A percentile compares a stretch with the other conserved stretches of the same genome.
Evolutionary conservation across 2,329 filamentous ascomycete genomes (phyloP).

Genomic region (Fusarium verrucosum): DNA sequence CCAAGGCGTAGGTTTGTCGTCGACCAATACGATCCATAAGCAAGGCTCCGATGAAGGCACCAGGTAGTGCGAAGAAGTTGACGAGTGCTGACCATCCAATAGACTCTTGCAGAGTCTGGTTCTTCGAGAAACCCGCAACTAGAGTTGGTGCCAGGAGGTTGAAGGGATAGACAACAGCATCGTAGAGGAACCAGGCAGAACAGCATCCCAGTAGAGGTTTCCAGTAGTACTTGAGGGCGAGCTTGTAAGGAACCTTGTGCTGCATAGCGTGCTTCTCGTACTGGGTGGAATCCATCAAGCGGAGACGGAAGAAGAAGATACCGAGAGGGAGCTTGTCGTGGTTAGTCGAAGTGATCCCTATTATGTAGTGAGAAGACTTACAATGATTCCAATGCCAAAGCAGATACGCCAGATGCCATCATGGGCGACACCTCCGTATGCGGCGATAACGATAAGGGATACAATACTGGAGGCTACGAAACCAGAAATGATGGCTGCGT

Average conservation of each 20-base stretch:
- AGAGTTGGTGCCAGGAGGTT: neutral
- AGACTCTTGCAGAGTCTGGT: neutral
- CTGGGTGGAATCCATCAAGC: neutral
- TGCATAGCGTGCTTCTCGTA: neutral
- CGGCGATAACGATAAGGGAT: neutral
- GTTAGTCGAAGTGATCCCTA: neutral
- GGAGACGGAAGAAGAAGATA: constrained; percentile 4
- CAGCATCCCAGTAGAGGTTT: neutral
- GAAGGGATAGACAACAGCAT: neutral
- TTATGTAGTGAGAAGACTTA: neutral
- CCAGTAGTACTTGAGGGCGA: neutral
- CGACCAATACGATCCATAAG: neutral
- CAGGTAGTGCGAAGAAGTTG: neutral
- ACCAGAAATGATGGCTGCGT: neutral
- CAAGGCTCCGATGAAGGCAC: neutral
- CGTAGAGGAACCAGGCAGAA: constrained; percentile 3
- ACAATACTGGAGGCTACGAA: neutral
- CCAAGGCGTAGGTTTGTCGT: neutral
- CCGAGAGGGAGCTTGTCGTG: neutral
- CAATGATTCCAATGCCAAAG: neutral
- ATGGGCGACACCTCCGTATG: neutral
- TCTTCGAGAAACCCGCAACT: neutral
- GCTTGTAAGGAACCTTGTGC: neutral
- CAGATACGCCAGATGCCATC: neutral
- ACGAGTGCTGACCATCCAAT: neutral